These are phyloP conservation scores for Pleurotus giganteus DNA, from an alignment of 768 basidiomycete genomes.

Conservation along the genomic window DNA sequence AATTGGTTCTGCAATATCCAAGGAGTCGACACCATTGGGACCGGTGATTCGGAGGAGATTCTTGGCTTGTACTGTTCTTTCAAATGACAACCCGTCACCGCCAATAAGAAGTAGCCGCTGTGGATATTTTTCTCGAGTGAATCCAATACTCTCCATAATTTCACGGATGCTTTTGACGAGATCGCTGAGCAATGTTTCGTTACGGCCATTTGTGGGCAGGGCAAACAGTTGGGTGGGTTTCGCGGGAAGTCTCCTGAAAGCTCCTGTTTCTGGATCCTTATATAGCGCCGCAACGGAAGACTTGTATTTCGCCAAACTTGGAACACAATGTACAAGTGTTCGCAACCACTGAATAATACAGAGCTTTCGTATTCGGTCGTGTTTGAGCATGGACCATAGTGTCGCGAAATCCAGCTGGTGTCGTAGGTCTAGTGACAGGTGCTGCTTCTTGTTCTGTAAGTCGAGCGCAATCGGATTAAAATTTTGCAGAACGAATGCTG, in stretches of 20 bases:
- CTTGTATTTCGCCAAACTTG: too few relatives aligned
- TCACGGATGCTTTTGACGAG: not conserved
- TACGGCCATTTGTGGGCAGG: not conserved
- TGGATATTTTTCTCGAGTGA: not conserved
- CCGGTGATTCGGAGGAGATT: not conserved
- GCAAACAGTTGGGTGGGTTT: not conserved
- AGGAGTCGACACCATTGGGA: not conserved
- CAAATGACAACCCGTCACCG: not conserved
- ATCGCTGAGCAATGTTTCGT: not conserved
- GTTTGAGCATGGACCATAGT: not conserved
- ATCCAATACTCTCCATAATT: not conserved
- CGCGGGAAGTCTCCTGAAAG: not conserved
- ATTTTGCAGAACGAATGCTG: not conserved
- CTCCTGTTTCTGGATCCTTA: not conserved
- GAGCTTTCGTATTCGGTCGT: too few relatives aligned
- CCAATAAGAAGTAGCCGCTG: not conserved
- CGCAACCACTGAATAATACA: too few relatives aligned
- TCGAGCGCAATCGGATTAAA: not conserved
- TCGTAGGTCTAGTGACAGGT: not conserved
- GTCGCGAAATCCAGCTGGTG: not conserved
- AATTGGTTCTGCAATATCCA: conserved; percentile 22
- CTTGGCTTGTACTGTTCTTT: not conserved
- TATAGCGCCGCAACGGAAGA: not conserved
- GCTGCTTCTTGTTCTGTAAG: not conserved
- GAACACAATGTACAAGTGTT: too few relatives aligned